Base-by-base conservation (phyloP, 75 land plant species). In the Sequoiadendron giganteum region DNA sequence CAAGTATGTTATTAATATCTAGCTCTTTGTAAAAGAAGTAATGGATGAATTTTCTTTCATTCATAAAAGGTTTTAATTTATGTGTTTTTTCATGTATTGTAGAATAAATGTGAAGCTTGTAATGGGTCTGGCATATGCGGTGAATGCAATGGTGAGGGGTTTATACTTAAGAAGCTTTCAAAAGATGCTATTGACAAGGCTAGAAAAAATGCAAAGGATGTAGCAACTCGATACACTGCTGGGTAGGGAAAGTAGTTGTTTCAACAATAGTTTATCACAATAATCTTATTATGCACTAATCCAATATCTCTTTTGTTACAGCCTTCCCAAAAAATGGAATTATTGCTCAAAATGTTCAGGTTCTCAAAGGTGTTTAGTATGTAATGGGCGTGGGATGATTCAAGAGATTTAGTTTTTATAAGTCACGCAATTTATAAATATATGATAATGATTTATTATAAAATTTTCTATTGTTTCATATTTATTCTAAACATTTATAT, bases 101-200 rank as follows among this genome's bases (percentile, higher is more conserved):
- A 88, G 86, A 92, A 87, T 89, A 47, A 55, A 14, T 97, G 99
- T 90, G 96, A 93, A 87, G 95, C 91, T 85, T 97, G 99, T 89
- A 91, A 92, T 83, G 99, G 99, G 19, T 96, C 99, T 82, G 99
- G 99, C 34, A 72, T 97, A 45, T 97, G 99, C 85, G 48, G 96
- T 34, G 93, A 93, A 76, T 97, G 99, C 89, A 96, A 94, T 55
- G 99, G 99, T 36, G 99, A 97, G 86, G 99, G 99, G 30, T 97
- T 96, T 86, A 86, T 93, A 83, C 93, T 92, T 15, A 97, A 96
- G 89, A 94, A 88, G 84, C 85, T 94, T 84, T 91, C 95, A 13
- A 90, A 92, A 28, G 93, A 92, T 85, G 92, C 92, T 90, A 95
- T 95, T 86, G 95, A 93, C 18, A 93, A 85, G 90, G 99, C 99